Evolutionary conservation across 2,329 filamentous ascomycete genomes (phyloP).

Genomic region (Juglanconis sp.): DNA sequence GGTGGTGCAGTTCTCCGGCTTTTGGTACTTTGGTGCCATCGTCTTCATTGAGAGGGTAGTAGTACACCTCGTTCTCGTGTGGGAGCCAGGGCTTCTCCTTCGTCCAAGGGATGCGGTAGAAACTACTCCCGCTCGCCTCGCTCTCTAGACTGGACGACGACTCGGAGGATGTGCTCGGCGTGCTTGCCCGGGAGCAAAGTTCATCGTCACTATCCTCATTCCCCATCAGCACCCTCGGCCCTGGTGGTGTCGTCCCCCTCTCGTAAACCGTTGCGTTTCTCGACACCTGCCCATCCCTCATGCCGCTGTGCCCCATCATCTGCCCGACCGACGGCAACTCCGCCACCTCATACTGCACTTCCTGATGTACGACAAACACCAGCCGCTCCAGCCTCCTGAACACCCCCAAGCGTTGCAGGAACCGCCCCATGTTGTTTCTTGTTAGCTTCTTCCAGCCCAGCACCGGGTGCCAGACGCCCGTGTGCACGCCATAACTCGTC

Average conservation of each 20-base stretch:
- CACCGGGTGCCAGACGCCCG: conserved; percentile 43
- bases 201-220: background rate
- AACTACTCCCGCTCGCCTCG: background rate
- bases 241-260: conserved; percentile 15
- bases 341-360: conserved; percentile 44
- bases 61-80: conserved; percentile 37
- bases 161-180: background rate
- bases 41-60: conserved; percentile 31
- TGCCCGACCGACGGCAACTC: conserved; percentile 22
- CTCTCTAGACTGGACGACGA: background rate
- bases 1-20: conserved; percentile 19
- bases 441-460: conserved; percentile 40
- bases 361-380: conserved; percentile 45
- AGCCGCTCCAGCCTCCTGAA: conserved; percentile 39
- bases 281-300: conserved; percentile 8
- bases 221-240: conserved; percentile 12
- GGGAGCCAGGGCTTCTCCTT: conserved; percentile 35
- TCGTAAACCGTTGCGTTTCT: conserved; percentile 13
- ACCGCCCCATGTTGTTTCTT: conserved; percentile 40
- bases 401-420: conserved; percentile 38
- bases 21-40: conserved; percentile 15
- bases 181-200: background rate
- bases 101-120: conserved; percentile 14
- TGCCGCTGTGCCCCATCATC: too few species aligned
- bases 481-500: conserved; percentile 44